These are phyloP conservation scores for Paragyromitra xinjiangensis DNA, from an alignment of 495 filamentous ascomycete species.

Conservation along the genomic window DNA sequence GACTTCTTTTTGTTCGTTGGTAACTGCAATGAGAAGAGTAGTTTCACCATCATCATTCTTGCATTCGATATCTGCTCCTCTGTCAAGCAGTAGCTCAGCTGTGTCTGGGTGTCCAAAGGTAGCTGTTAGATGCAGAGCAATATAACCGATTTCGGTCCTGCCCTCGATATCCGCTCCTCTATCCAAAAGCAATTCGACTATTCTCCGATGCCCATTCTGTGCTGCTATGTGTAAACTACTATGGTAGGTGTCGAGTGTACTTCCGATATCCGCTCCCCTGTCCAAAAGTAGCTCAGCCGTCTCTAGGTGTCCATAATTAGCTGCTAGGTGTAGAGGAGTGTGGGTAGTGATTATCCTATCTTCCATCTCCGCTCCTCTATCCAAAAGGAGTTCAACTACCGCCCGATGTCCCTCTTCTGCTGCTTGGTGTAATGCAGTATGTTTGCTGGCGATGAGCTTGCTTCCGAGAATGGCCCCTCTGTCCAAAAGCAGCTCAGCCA, in stretches of 20 bases:
- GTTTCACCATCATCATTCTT: too few relatives aligned
- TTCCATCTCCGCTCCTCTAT: constrained; percentile 10
- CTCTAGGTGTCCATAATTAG: background rate
- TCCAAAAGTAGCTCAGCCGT: background rate
- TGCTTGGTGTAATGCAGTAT: background rate
- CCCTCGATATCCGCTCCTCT: background rate
- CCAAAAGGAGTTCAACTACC: background rate
- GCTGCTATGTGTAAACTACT: too few relatives aligned
- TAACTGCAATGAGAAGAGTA: too few relatives aligned
- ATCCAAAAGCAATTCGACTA: background rate
- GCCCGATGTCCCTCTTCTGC: background rate
- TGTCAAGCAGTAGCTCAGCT: background rate
- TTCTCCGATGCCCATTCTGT: too few relatives aligned
- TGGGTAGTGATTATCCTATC: background rate
- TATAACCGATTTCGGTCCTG: too few relatives aligned
- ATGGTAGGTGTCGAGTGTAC: too few relatives aligned
- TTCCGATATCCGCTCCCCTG: background rate
- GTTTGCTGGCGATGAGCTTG: background rate
- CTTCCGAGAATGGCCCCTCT: background rate
- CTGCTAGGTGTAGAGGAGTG: background rate
- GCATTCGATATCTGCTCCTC: background rate
- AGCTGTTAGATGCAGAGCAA: too few relatives aligned
- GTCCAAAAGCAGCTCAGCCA: background rate
- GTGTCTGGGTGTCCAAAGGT: too few relatives aligned
- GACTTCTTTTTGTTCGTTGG: too few relatives aligned